phyloP scores from a whole-genome alignment of 371 early-diverging fungal genomes.

The Mortierella sp. region DNA sequence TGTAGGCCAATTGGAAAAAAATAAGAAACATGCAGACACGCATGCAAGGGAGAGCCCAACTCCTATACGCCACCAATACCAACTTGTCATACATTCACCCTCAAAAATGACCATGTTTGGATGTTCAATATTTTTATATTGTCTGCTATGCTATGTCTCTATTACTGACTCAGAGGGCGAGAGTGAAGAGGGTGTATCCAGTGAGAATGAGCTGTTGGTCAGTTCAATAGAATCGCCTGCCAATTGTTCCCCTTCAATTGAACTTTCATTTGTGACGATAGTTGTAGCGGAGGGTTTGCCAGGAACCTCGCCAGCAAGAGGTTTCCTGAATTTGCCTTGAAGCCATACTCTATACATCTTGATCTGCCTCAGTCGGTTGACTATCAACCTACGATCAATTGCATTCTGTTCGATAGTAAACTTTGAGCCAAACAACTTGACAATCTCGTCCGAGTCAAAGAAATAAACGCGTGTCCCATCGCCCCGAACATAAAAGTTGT shows the following conservation, averaged over 20 bases:
- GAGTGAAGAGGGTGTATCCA: neutral
- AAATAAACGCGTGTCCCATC: constrained; percentile 86
- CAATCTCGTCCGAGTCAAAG: constrained; percentile 66
- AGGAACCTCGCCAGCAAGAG: constrained; percentile 33
- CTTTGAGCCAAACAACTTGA: constrained; percentile 62
- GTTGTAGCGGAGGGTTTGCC: constrained; percentile 39
- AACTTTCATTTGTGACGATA: constrained; percentile 17
- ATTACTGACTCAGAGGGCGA: neutral
- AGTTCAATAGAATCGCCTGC: constrained; percentile 56
- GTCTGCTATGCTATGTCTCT: neutral
- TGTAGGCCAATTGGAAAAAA: neutral
- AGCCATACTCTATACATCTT: constrained; percentile 99
- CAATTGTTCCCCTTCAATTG: constrained; percentile 59
- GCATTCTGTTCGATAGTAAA: constrained; percentile 89
- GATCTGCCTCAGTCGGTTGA: constrained; percentile 91
- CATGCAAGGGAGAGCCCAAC: too few species aligned
- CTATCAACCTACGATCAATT: constrained; percentile 92
- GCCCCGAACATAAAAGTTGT: constrained; percentile 90
- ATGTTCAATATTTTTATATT: too few species aligned
- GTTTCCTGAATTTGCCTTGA: constrained; percentile 95
- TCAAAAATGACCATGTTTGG: too few species aligned
- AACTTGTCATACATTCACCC: too few species aligned
- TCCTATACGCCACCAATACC: too few species aligned
- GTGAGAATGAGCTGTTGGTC: neutral
- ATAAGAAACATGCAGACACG: too few species aligned